Evolutionary conservation across 805 yeast species (phyloP).

Genomic region (Saitoella complicata): DNA sequence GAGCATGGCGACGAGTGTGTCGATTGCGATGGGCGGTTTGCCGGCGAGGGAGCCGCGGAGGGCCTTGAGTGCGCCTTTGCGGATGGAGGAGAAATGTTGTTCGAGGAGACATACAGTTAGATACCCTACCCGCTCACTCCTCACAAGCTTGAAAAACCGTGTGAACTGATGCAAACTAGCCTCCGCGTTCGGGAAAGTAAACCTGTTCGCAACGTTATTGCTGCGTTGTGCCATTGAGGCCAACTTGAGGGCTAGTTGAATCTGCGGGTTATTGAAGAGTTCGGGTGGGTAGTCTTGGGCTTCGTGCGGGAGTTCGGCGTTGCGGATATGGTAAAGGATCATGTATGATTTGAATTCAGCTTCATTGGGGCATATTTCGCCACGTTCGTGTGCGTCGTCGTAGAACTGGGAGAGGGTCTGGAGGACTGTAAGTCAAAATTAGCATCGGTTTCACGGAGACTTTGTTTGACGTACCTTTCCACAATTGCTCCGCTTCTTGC

Average conservation of each 20-base stretch:
- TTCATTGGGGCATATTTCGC: conserved; percentile 61
- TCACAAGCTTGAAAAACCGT: conserved; percentile 45
- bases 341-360: conserved; percentile 88
- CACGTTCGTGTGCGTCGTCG: conserved; percentile 55
- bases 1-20: conserved; percentile 32
- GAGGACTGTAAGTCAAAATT: conserved; percentile 28
- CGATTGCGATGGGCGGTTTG: conserved; percentile 44
- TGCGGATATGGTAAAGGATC: conserved; percentile 59
- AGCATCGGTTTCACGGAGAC: neutral
- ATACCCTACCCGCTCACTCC: conserved; percentile 40
- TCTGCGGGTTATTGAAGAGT: conserved; percentile 35
- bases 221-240: conserved; percentile 54
- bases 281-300: conserved; percentile 48
- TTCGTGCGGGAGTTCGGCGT: conserved; percentile 68
- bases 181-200: conserved; percentile 36
- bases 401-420: conserved; percentile 82
- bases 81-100: conserved; percentile 59
- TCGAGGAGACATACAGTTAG: conserved; percentile 62
- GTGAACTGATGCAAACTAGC: conserved; percentile 47
- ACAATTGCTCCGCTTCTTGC: conserved; percentile 88
- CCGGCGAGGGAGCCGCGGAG: conserved; percentile 53
- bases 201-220: conserved; percentile 19
- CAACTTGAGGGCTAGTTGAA: conserved; percentile 58
- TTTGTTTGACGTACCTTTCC: conserved; percentile 35
- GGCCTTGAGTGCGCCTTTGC: conserved; percentile 56